Conservation (phyloP, 2,329 filamentous ascomycete genomes). For the Alternaria hordeiaustralica region DNA sequence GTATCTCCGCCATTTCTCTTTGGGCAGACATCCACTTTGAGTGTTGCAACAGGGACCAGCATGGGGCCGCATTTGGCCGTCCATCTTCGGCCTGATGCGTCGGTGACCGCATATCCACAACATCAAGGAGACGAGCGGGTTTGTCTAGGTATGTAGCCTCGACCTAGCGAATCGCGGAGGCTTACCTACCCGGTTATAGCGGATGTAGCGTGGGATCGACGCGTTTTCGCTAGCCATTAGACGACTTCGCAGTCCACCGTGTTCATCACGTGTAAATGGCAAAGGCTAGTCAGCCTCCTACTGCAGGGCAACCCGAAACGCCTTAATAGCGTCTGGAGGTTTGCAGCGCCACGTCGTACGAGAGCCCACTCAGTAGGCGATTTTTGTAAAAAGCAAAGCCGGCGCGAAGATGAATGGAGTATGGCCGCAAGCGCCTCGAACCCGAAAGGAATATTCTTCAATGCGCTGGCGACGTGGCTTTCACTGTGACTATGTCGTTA, state of each 20-base stretch:
- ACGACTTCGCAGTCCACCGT: not conserved
- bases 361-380: constrained; percentile 1
- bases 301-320: constrained; percentile 9
- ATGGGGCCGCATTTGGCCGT: constrained; percentile 5
- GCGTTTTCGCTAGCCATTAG: not conserved
- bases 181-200: not conserved
- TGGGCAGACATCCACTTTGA: not conserved
- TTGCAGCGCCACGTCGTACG: constrained; percentile 5
- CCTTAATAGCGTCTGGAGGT: not conserved
- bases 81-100: not conserved
- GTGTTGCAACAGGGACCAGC: not conserved
- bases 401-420: not conserved
- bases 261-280: not conserved
- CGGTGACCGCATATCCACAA: not conserved
- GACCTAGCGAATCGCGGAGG: not conserved
- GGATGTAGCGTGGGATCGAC: constrained; percentile 1
- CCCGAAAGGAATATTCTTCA: not conserved
- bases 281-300: not conserved
- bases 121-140: not conserved
- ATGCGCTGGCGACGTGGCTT: not conserved
- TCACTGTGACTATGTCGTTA: not conserved
- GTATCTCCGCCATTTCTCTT: not conserved
- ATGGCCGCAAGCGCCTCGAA: not conserved
- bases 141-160: not conserved
- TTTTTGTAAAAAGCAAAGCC: constrained; percentile 6